Base-by-base conservation (phyloP, 345 rosid species). In the Arabis hirsuta region DNA sequence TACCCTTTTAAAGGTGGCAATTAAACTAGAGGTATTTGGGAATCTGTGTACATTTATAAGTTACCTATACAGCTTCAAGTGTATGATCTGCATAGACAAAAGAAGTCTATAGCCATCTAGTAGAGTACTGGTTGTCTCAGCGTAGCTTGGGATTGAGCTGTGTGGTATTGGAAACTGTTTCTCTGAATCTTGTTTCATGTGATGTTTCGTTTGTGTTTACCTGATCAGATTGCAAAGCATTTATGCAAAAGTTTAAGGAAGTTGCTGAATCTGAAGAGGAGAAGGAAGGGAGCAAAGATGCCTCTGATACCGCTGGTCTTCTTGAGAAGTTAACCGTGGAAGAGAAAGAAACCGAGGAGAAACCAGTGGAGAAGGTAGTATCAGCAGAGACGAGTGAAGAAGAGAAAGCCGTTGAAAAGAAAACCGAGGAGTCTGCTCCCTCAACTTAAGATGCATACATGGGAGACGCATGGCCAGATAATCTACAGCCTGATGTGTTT, bases 211-310 rank as follows among this genome's bases (percentile, higher is more conserved):
- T 46, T 64, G 42, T 64, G 29, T 42, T 11, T 51, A 42, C 11
- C 0, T 6, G 13, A n/a, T 63, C 84, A 93, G 98, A 93, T 72
- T 87, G 96, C 83, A 93, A 89, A 79, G 80, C 77, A 20, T 93
- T 93, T 66, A 93, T 87, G 98, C 88, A 93, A 61, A 84, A 5
- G 62, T 69, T 90, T 73, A 83, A 84, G 80, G 94, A 90, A 76
- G 88, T 90, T 64, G 89, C 89, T 9, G 93, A 89, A 67, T 80
- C 84, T 12, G 93, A 84, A 74, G 77, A 77, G 43, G 32, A 45
- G 7, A 84, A 80, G 64, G 91, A 86, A 80, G 97, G 86, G 78
- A 84, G 82, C 63, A 65, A 82, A 76, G 94, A 86, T 45, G 92
- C 96, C 6, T 53, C 84, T 62, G 85, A 83, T n/a, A 71, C 92